A percentile compares a stretch with the other conserved stretches of the same genome.
These are phyloP conservation scores for Pythium periplocum DNA, from an alignment of 352 stramenopile species.

Conservation along the genomic window DNA sequence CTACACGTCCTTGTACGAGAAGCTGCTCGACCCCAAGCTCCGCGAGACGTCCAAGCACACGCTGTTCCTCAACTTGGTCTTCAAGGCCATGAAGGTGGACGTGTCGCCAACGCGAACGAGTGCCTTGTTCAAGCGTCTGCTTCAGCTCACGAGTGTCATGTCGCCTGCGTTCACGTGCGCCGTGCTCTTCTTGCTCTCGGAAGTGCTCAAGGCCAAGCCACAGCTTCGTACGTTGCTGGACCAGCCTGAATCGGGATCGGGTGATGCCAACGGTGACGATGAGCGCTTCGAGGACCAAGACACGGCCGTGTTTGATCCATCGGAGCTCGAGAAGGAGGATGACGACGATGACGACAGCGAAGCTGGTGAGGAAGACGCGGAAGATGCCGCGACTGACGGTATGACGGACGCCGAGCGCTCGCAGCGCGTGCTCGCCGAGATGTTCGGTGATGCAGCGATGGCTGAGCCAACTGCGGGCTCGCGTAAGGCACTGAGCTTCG, in stretches of 20 bases:
- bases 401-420: constrained; percentile 47
- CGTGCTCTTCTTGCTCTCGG: constrained; percentile 94
- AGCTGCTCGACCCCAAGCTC: constrained; percentile 88
- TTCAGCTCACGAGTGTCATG: constrained; percentile 81
- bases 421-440: constrained; percentile 47
- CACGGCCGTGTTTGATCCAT: constrained; percentile 20
- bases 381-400: constrained; percentile 26
- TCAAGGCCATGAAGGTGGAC: constrained; percentile 96
- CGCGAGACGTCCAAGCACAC: constrained; percentile 92
- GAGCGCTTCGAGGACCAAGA: constrained; percentile 58
- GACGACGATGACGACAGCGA: constrained; percentile 28
- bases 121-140: constrained; percentile 94
- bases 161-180: constrained; percentile 88
- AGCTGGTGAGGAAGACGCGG: constrained; percentile 19
- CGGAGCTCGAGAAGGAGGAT: constrained; percentile 21
- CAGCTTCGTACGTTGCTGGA: constrained; percentile 68
- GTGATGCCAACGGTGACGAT: constrained; percentile 23
- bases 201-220: constrained; percentile 87
- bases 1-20: constrained; percentile 96
- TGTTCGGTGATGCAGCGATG: constrained; percentile 44
- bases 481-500: constrained; percentile 27
- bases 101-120: constrained; percentile 68
- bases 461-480: constrained; percentile 11
- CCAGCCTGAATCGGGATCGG: constrained; percentile 35
- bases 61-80: constrained; percentile 98